Evolutionary conservation across 1,139 yeast species (phyloP).

Genomic region (Entelexis sorbosivorans): DNA sequence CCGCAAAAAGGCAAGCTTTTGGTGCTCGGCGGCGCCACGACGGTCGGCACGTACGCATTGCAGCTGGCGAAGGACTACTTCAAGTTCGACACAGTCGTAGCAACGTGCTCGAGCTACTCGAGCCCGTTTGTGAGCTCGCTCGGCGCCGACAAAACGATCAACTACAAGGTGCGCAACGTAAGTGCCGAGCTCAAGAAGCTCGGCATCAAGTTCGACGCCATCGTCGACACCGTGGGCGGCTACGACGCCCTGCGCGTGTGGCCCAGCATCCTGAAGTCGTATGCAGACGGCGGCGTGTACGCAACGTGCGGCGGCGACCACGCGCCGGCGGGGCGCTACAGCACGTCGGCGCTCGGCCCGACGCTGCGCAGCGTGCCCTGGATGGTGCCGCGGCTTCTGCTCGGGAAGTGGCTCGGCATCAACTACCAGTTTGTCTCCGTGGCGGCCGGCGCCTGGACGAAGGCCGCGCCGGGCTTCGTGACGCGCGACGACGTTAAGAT

Average conservation of each 20-base stretch:
- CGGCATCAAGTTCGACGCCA: conserved; percentile 31
- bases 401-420: conserved; percentile 29
- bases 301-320: conserved; percentile 45
- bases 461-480: conserved; percentile 32
- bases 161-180: conserved; percentile 33
- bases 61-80: conserved; percentile 31
- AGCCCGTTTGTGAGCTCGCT: conserved; percentile 35
- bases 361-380: conserved; percentile 12
- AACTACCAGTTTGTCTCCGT: conserved; percentile 22
- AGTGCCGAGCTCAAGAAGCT: conserved; percentile 6
- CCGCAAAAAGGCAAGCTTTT: conserved; percentile 34
- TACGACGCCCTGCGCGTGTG: conserved; percentile 27
- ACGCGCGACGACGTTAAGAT: conserved; percentile 37
- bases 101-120: conserved; percentile 38
- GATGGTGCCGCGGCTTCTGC: conserved; percentile 25
- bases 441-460: conserved; percentile 26
- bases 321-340: conserved; percentile 29
- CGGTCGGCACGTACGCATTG: conserved; percentile 52
- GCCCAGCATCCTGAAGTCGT: conserved; percentile 35
- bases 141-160: conserved; percentile 25
- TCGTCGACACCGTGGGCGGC: conserved; percentile 43
- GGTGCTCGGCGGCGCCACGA: conserved; percentile 65
- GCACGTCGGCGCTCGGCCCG: conserved; percentile 22
- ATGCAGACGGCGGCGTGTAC: conserved; percentile 36
- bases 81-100: conserved; percentile 17